Percentiles rank a stretch among this genome's conserved stretches.
Conservation (phyloP, 768 basidiomycete genomes). For the Baorangia bicolor region DNA sequence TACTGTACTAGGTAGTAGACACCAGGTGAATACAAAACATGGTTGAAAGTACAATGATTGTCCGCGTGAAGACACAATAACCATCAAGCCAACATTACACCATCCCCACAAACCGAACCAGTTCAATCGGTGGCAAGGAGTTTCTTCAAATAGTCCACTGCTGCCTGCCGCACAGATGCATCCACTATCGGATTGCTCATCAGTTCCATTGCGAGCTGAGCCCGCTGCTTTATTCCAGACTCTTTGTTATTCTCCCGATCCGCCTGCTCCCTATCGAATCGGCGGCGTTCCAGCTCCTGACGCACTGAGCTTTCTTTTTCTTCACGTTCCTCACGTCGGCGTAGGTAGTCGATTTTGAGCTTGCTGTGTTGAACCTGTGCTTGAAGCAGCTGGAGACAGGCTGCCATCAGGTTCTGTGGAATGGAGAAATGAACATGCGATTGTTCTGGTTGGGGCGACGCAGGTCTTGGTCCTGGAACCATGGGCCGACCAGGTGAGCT, state of each 20-base stretch:
- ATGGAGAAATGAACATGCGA: constrained; percentile 49
- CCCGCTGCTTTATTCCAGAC: constrained; percentile 57
- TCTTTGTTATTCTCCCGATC: constrained; percentile 56
- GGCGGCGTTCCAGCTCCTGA: constrained; percentile 51
- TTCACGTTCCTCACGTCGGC: constrained; percentile 68
- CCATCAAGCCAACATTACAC: constrained; percentile 2
- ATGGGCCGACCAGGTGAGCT: constrained; percentile 16
- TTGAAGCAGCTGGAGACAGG: constrained; percentile 60
- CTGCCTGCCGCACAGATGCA: constrained; percentile 60
- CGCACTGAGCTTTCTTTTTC: constrained; percentile 53
- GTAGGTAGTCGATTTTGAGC: constrained; percentile 67
- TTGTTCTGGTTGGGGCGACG: constrained; percentile 36
- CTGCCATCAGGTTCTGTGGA: constrained; percentile 55
- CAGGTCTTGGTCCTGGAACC: constrained; percentile 3
- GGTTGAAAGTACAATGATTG: constrained; percentile 11
- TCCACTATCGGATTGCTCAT: constrained; percentile 59
- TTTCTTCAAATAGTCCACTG: constrained; percentile 70
- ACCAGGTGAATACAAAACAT: constrained; percentile 9
- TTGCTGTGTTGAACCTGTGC: constrained; percentile 68
- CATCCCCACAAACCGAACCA: constrained; percentile 13
- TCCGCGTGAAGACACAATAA: constrained; percentile 4
- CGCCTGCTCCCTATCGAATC: constrained; percentile 54
- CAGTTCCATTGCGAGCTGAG: constrained; percentile 65
- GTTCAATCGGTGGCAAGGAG: constrained; percentile 45
- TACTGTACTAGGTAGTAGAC: constrained; percentile 2